Percentiles rank a stretch among this genome's conserved stretches.
Conservation (phyloP, 345 rosid genomes). For the Stellera chamaejasme region DNA sequence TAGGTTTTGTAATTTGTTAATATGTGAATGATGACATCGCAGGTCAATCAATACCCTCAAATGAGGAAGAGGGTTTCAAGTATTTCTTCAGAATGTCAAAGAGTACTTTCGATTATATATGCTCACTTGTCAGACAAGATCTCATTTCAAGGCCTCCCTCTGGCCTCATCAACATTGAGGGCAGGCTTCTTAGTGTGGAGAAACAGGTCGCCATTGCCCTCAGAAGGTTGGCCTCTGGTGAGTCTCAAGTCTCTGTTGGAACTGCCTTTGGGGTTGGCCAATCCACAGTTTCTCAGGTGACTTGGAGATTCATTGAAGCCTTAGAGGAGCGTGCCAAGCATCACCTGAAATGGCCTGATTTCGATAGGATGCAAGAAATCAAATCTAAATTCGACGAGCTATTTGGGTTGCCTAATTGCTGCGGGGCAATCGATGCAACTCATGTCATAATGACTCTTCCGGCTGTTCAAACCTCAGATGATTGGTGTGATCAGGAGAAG, state of each 20-base stretch:
- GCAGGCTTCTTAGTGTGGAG: constrained; percentile 93
- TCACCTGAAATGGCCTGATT: constrained; percentile 85
- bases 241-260: constrained; percentile 93
- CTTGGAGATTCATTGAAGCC: constrained; percentile 98
- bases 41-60: constrained; percentile 34
- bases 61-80: constrained; percentile 88
- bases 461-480: constrained; percentile 88
- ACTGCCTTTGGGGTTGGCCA: constrained; percentile 92
- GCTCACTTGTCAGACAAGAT: constrained; percentile 83
- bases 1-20: constrained; percentile 5
- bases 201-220: constrained; percentile 94
- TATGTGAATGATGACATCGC: constrained; percentile 12
- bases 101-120: constrained; percentile 76
- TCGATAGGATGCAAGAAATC: constrained; percentile 47
- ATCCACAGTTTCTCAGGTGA: constrained; percentile 95
- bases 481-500: constrained; percentile 88
- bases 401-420: constrained; percentile 82
- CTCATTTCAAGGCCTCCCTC: constrained; percentile 92
- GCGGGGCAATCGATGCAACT: constrained; percentile 85
- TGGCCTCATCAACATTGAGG: constrained; percentile 92
- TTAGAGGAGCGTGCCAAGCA: constrained; percentile 83
- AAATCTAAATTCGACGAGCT: constrained; percentile 52
- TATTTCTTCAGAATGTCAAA: constrained; percentile 79
- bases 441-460: constrained; percentile 91
- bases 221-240: constrained; percentile 86